Conservation (phyloP, 2,329 filamentous ascomycete genomes). For the Orbilia blumenaviensis region DNA sequence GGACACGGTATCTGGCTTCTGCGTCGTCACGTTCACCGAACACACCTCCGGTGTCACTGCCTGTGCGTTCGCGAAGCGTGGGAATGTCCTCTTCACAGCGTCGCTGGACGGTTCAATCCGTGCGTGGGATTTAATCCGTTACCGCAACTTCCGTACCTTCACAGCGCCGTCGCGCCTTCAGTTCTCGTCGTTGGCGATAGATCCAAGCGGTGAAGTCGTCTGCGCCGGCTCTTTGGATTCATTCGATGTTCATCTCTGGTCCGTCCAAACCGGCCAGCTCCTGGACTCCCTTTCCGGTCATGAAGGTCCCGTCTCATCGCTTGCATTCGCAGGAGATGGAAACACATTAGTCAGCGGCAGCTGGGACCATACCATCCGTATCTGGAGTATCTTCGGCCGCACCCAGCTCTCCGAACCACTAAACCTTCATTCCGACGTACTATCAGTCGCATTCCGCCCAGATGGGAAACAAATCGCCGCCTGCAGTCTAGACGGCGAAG, state of each 20-base stretch:
- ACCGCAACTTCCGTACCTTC: constrained; percentile 96
- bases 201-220: constrained; percentile 94
- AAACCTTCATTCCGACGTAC: constrained; percentile 88
- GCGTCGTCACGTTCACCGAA: constrained; percentile 96
- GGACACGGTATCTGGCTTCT: constrained; percentile 96
- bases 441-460: constrained; percentile 85
- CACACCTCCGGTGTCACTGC: constrained; percentile 93
- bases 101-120: constrained; percentile 93
- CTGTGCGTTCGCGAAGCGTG: constrained; percentile 92
- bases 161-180: constrained; percentile 90
- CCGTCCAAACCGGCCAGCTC: constrained; percentile 94
- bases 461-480: constrained; percentile 91
- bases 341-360: constrained; percentile 86
- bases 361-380: constrained; percentile 93
- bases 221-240: constrained; percentile 95
- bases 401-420: constrained; percentile 95
- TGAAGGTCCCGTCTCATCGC: constrained; percentile 87
- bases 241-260: constrained; percentile 98
- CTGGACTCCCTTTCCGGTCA: constrained; percentile 91
- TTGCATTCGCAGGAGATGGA: constrained; percentile 89
- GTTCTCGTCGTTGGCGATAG: constrained; percentile 94
- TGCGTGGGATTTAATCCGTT: constrained; percentile 95
- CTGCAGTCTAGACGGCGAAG: constrained; percentile 89
- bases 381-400: constrained; percentile 94
- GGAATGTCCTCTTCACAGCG: constrained; percentile 93